Evolutionary conservation across 2,329 filamentous ascomycete species (phyloP).

Genomic region (Purpureocillium takamizusanense): DNA sequence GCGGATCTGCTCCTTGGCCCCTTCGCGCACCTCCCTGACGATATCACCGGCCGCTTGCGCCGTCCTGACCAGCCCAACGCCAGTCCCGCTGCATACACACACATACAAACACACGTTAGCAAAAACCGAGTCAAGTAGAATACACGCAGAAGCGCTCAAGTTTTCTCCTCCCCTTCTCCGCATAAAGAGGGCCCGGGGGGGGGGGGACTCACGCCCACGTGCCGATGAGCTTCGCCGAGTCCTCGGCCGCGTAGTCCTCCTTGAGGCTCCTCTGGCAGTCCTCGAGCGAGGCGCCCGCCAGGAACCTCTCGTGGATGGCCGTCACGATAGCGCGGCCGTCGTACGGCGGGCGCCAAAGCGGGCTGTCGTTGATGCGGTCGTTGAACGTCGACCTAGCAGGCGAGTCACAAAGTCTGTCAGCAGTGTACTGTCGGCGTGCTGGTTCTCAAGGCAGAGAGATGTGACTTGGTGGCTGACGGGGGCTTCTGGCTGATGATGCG

Average conservation of each 20-base stretch:
- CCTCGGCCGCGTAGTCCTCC: conserved; percentile 25
- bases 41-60: conserved; percentile 31
- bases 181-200: background rate
- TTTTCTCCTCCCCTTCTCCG: no score
- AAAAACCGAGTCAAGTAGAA: no score
- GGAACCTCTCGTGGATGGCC: conserved; percentile 29
- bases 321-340: conserved; percentile 34
- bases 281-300: conserved; percentile 28
- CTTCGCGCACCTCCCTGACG: conserved; percentile 29
- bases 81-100: conserved; percentile 25
- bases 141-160: no score
- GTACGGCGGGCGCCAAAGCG: conserved; percentile 32
- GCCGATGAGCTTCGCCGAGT: conserved; percentile 19
- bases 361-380: conserved; percentile 27
- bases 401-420: background rate
- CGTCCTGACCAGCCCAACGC: conserved; percentile 34
- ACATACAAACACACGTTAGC: background rate
- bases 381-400: conserved; percentile 28
- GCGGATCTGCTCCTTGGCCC: conserved; percentile 23
- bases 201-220: conserved; percentile 26
- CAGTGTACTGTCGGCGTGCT: no score
- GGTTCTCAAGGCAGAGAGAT: background rate
- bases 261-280: conserved; percentile 30
- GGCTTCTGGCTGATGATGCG: background rate
- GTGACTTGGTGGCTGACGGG: no score